Evolutionary conservation across 768 basidiomycete genomes (phyloP).

Genomic region (Suillus occidentalis): DNA sequence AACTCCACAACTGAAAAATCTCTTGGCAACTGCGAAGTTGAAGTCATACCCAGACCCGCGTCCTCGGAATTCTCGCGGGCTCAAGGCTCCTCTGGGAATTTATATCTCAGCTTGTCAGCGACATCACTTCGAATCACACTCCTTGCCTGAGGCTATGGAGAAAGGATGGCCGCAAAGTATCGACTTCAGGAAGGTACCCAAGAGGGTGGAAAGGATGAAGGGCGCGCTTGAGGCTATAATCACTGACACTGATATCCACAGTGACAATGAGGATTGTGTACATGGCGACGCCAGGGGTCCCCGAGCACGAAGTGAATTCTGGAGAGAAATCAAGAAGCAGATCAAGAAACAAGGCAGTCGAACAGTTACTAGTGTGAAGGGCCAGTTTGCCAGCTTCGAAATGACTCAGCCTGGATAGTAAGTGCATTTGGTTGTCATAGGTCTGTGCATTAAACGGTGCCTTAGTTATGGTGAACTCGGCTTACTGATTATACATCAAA

Average conservation of each 20-base stretch:
- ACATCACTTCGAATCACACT: slow-evolving; percentile 73
- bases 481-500: slow-evolving; percentile 76
- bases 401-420: slow-evolving; percentile 90
- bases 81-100: slow-evolving; percentile 47
- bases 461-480: slow-evolving; percentile 85
- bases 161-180: slow-evolving; percentile 80
- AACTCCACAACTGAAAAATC: slow-evolving; percentile 53
- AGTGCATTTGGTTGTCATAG: slow-evolving; percentile 32
- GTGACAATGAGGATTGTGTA: slow-evolving; percentile 20
- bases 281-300: slow-evolving; percentile 18
- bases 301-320: slow-evolving; percentile 57
- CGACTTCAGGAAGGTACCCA: slow-evolving; percentile 56
- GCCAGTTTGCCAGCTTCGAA: slow-evolving; percentile 78
- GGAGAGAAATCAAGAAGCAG: slow-evolving; percentile 63
- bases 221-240: slow-evolving; percentile 50
- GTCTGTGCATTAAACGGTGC: neutral
- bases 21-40: slow-evolving; percentile 51
- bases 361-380: slow-evolving; percentile 64
- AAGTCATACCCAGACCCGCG: slow-evolving; percentile 65
- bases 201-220: slow-evolving; percentile 54
- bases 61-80: slow-evolving; percentile 65
- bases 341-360: slow-evolving; percentile 66
- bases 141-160: slow-evolving; percentile 67
- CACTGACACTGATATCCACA: slow-evolving; percentile 37
- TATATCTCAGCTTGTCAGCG: slow-evolving; percentile 75